Conservation (phyloP, 768 basidiomycete species). For the Leccinum aurantiacum region DNA sequence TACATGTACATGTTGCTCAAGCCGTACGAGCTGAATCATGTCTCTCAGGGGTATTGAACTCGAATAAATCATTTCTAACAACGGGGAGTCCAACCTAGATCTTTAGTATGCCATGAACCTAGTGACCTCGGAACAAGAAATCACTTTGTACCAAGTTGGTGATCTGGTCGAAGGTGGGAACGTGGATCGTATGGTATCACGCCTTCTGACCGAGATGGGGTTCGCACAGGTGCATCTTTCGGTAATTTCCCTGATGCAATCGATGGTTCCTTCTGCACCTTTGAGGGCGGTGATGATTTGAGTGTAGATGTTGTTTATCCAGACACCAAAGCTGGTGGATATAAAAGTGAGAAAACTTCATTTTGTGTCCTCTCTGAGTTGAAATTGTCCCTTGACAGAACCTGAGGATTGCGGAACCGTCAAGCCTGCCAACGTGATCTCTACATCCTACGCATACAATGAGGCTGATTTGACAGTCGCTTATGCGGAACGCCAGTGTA, state of each 20-base stretch:
- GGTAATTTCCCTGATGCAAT: conserved; percentile 47
- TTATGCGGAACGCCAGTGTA: conserved; percentile 44
- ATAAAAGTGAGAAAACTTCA: conserved; percentile 29
- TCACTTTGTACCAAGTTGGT: conserved; percentile 43
- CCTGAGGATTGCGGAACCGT: conserved; percentile 36
- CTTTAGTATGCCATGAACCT: conserved; percentile 66
- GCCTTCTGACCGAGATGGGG: conserved; percentile 7
- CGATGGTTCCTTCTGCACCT: conserved; percentile 43
- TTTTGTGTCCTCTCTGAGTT: not conserved
- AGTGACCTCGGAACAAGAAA: conserved; percentile 32
- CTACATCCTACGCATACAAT: conserved; percentile 39
- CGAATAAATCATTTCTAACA: conserved; percentile 39
- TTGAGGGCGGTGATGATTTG: conserved; percentile 46
- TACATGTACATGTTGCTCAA: not conserved
- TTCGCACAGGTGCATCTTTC: conserved; percentile 39
- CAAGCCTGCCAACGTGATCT: conserved; percentile 42
- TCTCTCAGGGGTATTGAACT: conserved; percentile 44
- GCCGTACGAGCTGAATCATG: conserved; percentile 5
- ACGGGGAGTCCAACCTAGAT: conserved; percentile 72
- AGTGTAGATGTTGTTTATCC: conserved; percentile 42
- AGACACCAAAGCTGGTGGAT: conserved; percentile 39
- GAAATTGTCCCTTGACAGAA: conserved; percentile 13
- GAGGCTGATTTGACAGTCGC: conserved; percentile 37
- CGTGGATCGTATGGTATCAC: not conserved
- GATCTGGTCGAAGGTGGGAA: conserved; percentile 35